Conservation (phyloP, 139 green algal species). For the Mesostigma viride region DNA sequence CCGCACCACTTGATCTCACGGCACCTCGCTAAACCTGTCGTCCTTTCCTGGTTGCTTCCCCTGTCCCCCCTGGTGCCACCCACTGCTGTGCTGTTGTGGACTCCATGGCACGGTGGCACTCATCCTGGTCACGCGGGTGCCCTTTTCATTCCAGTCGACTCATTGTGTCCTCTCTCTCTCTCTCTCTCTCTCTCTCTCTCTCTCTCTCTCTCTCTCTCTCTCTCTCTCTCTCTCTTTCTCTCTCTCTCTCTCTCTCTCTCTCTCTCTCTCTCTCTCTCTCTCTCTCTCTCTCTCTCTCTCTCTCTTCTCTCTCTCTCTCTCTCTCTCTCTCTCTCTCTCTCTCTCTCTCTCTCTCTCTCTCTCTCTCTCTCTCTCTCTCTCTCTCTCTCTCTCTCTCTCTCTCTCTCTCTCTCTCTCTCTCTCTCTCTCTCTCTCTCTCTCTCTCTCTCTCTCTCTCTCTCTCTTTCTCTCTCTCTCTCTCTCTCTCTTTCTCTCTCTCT, state of each 20-base stretch:
- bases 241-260: not conserved
- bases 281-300: not conserved
- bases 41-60: not conserved
- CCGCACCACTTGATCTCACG: too few relatives aligned
- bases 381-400: not conserved
- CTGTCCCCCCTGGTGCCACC: not conserved
- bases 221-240: not conserved
- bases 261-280: not conserved
- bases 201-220: not conserved
- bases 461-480: too few relatives aligned
- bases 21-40: too few relatives aligned
- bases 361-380: not conserved
- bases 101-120: not conserved
- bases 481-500: too few relatives aligned
- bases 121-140: not conserved
- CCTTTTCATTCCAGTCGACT: not conserved
- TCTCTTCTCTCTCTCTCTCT: not conserved
- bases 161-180: not conserved
- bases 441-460: too few relatives aligned
- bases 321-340: not conserved
- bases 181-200: constrained; percentile 7
- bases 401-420: not conserved
- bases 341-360: not conserved
- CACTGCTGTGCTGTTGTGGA: not conserved
- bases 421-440: not conserved